Evolutionary conservation across 2,329 filamentous ascomycete species (phyloP).

Genomic region (Aotearoamyces nothofagi): DNA sequence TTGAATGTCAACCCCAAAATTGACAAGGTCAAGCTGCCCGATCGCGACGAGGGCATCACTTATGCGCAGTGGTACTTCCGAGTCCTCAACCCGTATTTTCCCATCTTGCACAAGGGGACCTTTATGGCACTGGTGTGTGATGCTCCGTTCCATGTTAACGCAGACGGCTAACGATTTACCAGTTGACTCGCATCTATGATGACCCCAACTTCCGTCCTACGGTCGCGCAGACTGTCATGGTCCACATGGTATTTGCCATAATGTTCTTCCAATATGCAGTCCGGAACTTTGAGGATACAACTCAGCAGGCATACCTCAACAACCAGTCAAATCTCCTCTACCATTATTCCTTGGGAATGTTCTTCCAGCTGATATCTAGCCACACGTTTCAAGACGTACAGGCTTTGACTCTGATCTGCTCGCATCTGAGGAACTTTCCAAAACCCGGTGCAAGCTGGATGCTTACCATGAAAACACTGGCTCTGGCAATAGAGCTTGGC

Average conservation of each 20-base stretch:
- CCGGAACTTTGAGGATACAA: slow-evolving; percentile 43
- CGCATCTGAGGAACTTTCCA: slow-evolving; percentile 62
- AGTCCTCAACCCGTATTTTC: slow-evolving; percentile 55
- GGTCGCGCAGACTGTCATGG: slow-evolving; percentile 48
- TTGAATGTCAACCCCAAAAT: slow-evolving; percentile 43
- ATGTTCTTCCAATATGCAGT: slow-evolving; percentile 67
- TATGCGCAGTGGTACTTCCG: slow-evolving; percentile 66
- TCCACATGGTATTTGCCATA: slow-evolving; percentile 68
- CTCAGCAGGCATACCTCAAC: slow-evolving; percentile 38
- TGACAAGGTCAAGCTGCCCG: slow-evolving; percentile 42
- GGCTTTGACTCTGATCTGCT: slow-evolving; percentile 55
- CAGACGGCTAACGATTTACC: slow-evolving; percentile 6
- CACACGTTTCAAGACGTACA: slow-evolving; percentile 54
- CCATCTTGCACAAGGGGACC: slow-evolving; percentile 62
- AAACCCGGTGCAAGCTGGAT: slow-evolving; percentile 64
- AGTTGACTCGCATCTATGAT: slow-evolving; percentile 55
- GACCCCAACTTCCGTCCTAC: slow-evolving; percentile 47
- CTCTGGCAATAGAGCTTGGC: slow-evolving; percentile 58
- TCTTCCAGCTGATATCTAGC: slow-evolving; percentile 46
- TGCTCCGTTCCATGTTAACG: too few species aligned
- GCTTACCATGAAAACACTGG: slow-evolving; percentile 47
- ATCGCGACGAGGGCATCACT: slow-evolving; percentile 46
- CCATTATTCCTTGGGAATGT: slow-evolving; percentile 56
- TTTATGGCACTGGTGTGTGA: slow-evolving; percentile 50
- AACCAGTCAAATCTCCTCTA: slow-evolving; percentile 63